A percentile compares a stretch with the other conserved stretches of the same genome.
phyloP scores from a whole-genome alignment of 2,329 filamentous ascomycete species.

The Alternaria tenuissima region DNA sequence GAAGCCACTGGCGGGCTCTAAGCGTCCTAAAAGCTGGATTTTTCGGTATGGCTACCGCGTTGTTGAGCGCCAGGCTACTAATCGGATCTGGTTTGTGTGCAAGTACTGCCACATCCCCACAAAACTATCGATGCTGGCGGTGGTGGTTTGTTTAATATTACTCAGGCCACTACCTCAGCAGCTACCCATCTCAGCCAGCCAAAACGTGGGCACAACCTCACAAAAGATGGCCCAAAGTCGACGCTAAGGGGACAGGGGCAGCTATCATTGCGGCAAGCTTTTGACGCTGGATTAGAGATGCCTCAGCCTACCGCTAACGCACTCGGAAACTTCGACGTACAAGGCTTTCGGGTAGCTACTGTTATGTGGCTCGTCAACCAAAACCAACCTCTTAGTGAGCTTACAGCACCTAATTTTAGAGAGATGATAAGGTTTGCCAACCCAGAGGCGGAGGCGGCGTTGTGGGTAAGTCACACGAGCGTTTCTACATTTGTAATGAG shows the following conservation, averaged over 20 bases:
- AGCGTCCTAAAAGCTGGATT: conserved; percentile 6
- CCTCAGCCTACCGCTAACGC: not conserved
- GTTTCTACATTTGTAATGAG: not conserved
- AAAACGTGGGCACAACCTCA: not conserved
- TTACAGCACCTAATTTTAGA: no score
- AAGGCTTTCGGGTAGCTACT: not conserved
- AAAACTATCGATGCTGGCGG: not conserved
- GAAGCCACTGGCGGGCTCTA: conserved; percentile 3
- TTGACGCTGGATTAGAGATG: no score
- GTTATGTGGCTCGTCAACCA: not conserved
- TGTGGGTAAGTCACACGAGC: conserved; percentile 7
- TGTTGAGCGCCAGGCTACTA: not conserved
- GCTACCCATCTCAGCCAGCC: not conserved
- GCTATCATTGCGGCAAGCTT: no score
- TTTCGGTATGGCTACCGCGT: conserved; percentile 9
- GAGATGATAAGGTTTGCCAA: not conserved
- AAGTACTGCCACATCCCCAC: not conserved
- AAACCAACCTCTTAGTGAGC: not conserved
- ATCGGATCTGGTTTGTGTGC: conserved; percentile 2
- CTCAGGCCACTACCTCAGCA: not conserved
- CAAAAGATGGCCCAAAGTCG: not conserved
- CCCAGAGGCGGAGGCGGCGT: conserved; percentile 3
- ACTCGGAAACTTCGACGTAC: not conserved
- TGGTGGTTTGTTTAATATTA: not conserved
- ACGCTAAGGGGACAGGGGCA: no score